Percentiles rank a stretch among this genome's conserved stretches.
Conservation (phyloP, 805 yeast genomes). For the Metschnikowia shivogae region DNA sequence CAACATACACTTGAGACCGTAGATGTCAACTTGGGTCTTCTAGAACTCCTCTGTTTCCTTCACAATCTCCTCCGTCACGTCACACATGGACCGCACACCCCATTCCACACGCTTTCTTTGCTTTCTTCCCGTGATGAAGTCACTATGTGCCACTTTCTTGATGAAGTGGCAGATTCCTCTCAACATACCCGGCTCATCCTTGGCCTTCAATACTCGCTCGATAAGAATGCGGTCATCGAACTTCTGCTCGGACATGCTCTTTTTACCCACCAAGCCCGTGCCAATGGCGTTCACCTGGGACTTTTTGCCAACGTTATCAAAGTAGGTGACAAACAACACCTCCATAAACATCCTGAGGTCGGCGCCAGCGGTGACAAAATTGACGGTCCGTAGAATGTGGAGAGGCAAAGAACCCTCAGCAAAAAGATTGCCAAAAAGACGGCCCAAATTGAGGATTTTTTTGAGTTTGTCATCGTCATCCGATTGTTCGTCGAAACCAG, state of each 20-base stretch:
- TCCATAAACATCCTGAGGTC: slow-evolving; percentile 72
- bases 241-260: slow-evolving; percentile 28
- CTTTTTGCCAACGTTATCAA: slow-evolving; percentile 60
- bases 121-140: slow-evolving; percentile 48
- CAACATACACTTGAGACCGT: no score
- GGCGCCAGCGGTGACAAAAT: slow-evolving; percentile 63
- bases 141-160: slow-evolving; percentile 44
- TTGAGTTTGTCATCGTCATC: slow-evolving; percentile 54
- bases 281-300: slow-evolving; percentile 50
- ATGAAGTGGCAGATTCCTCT: slow-evolving; percentile 67
- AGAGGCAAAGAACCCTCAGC: slow-evolving; percentile 71
- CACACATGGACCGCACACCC: slow-evolving; percentile 58
- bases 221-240: slow-evolving; percentile 48
- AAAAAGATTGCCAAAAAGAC: slow-evolving; percentile 73
- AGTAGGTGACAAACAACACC: slow-evolving; percentile 61
- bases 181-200: slow-evolving; percentile 53
- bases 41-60: slow-evolving; percentile 9
- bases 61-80: slow-evolving; percentile 45
- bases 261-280: slow-evolving; percentile 32
- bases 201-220: slow-evolving; percentile 50
- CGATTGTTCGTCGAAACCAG: slow-evolving; percentile 34
- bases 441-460: slow-evolving; percentile 67
- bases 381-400: slow-evolving; percentile 67
- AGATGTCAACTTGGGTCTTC: neutral
- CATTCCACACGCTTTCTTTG: slow-evolving; percentile 58